Percentiles rank a stretch among this genome's conserved stretches.
Conservation (phyloP, 1,139 yeast genomes). For the Komagataea norvegica region DNA sequence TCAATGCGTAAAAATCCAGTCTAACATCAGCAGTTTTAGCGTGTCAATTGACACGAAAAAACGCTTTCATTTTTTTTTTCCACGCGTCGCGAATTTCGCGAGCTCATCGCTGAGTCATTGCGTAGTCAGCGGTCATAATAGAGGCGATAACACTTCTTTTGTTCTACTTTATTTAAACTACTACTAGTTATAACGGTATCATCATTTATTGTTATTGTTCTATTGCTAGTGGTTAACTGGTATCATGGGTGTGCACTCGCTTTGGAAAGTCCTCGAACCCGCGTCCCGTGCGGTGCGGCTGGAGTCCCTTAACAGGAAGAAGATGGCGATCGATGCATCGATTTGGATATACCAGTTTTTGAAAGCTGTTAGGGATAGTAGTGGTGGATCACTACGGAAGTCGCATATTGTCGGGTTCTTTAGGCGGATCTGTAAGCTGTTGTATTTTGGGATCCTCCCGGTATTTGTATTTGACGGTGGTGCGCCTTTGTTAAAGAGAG, state of each 20-base stretch:
- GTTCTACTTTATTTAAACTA: too few relatives aligned
- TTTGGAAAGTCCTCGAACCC: conserved; percentile 92
- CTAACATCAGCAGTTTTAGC: too few relatives aligned
- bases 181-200: too few relatives aligned
- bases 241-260: conserved; percentile 89
- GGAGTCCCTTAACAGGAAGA: conserved; percentile 71
- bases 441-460: conserved; percentile 86
- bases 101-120: too few relatives aligned
- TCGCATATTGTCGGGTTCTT: conserved; percentile 94
- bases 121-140: too few relatives aligned
- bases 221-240: not conserved
- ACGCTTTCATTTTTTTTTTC: too few relatives aligned
- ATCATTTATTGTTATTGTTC: too few relatives aligned
- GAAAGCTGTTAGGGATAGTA: conserved; percentile 86
- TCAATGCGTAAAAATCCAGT: too few relatives aligned
- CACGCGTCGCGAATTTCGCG: too few relatives aligned
- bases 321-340: conserved; percentile 94
- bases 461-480: conserved; percentile 98
- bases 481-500: conserved; percentile 79
- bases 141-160: too few relatives aligned
- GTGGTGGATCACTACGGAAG: conserved; percentile 71
- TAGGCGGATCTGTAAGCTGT: conserved; percentile 82
- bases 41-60: too few relatives aligned
- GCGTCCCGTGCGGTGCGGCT: conserved; percentile 86
- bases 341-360: conserved; percentile 98